Percentiles rank a stretch among this genome's conserved stretches.
These are phyloP conservation scores for Dipteronia sinensis DNA, from an alignment of 345 rosid genomes.

Conservation along the genomic window DNA sequence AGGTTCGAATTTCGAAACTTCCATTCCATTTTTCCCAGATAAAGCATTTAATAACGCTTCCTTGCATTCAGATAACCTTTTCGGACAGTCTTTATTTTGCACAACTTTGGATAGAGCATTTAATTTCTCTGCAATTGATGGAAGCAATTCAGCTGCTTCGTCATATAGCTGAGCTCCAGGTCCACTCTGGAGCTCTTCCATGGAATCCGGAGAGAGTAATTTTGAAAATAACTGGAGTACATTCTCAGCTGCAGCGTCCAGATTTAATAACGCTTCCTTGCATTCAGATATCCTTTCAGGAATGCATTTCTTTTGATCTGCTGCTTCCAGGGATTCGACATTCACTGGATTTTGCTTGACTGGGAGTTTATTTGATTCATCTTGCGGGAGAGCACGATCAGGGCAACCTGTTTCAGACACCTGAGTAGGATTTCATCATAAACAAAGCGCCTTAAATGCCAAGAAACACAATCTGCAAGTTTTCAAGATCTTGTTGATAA, in stretches of 20 bases:
- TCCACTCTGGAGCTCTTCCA: slow-evolving; percentile 39
- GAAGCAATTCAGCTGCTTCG: slow-evolving; percentile 51
- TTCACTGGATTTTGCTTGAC: slow-evolving; percentile 26
- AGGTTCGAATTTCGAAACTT: slow-evolving; percentile 27
- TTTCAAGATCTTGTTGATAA: background rate
- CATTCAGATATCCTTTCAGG: slow-evolving; percentile 41
- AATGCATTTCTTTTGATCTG: slow-evolving; percentile 10
- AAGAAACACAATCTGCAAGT: too few species aligned
- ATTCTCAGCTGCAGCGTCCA: slow-evolving; percentile 47
- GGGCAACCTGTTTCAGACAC: background rate
- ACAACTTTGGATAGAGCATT: slow-evolving; percentile 38
- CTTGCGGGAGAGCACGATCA: background rate
- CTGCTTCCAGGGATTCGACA: slow-evolving; percentile 15
- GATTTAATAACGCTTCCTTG: slow-evolving; percentile 47
- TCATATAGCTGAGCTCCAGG: slow-evolving; percentile 36
- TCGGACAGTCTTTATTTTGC: slow-evolving; percentile 19
- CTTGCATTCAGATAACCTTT: too few species aligned
- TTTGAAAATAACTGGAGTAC: slow-evolving; percentile 43
- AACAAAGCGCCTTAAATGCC: too few species aligned
- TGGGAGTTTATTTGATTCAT: slow-evolving; percentile 5
- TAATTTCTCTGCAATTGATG: slow-evolving; percentile 51
- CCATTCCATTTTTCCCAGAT: slow-evolving; percentile 11
- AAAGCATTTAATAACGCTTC: too few species aligned
- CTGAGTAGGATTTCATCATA: too few species aligned
- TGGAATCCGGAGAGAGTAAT: slow-evolving; percentile 31